Conservation (phyloP, 2,329 filamentous ascomycete species). For the Fusarium armeniacum region DNA sequence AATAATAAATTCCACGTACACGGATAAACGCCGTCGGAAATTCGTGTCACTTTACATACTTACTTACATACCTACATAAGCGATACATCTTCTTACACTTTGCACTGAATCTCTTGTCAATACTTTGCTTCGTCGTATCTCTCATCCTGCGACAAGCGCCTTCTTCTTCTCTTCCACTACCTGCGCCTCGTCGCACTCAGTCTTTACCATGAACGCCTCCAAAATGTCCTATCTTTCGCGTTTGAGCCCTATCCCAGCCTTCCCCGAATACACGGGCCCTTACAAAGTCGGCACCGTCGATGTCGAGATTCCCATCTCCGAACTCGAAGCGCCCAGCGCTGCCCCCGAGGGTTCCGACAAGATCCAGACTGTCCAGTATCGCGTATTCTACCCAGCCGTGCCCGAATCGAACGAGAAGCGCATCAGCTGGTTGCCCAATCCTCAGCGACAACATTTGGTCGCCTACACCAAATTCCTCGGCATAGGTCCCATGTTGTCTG, state of each 20-base stretch:
- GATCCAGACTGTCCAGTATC: conserved; percentile 82
- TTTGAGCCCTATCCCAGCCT: conserved; percentile 77
- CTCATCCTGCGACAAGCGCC: not conserved
- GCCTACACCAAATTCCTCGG: conserved; percentile 85
- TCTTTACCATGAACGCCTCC: conserved; percentile 44
- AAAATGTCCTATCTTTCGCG: conserved; percentile 66
- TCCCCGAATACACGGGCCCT: conserved; percentile 80
- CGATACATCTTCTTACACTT: not conserved
- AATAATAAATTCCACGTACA: not conserved
- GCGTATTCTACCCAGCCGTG: conserved; percentile 83
- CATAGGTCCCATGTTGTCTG: conserved; percentile 69
- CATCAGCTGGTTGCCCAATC: conserved; percentile 82
- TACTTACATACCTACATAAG: not conserved
- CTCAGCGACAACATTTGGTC: conserved; percentile 79
- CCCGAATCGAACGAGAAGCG: conserved; percentile 66
- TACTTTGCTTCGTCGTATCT: not conserved
- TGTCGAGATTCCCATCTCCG: conserved; percentile 79
- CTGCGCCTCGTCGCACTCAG: not conserved
- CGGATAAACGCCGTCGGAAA: conserved; percentile 2
- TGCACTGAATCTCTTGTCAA: not conserved
- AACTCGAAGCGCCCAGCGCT: conserved; percentile 68
- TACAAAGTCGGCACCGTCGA: conserved; percentile 80
- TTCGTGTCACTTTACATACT: not conserved
- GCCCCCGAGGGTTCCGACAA: conserved; percentile 66
- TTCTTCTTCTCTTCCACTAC: not conserved